Evolutionary conservation across 495 filamentous ascomycete genomes (phyloP), one percentile per base, ranked within the genome.

Genomic region (Podospora didyma): DNA sequence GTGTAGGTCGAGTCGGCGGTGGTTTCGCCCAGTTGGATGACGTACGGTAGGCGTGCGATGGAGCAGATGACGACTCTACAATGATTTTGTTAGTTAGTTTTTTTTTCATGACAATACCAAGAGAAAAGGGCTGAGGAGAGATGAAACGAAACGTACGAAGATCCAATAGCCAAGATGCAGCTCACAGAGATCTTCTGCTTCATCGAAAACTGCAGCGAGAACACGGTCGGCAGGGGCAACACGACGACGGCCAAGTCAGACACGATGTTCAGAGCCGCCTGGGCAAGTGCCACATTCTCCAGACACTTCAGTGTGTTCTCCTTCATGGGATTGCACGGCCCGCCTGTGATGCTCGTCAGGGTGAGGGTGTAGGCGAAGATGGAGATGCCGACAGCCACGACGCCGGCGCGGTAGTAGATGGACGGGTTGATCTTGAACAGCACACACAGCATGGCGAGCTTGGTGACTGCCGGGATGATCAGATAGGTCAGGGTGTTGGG

Each of bases 191-290:
- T 4, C 48, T 59, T 57, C 46, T 62, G 56, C 35, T 54, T 60
- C 41, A 59, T 35, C 16, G 54, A 28, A 31, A 61, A 48, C 20
- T 67, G 61, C 12, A 76, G 61, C 26, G 47, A 51, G 58, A 69
- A 51, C n/a, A 76, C 60, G 10, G 65, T 60, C 14, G 74, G 74
- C 20, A 77, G 66, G 2, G 74, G 74, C 24, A 74, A 53, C 12
- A 69, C 21, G 49, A 77, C 73, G 22, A 77, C 58, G 54, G 72
- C 62, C 22, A 72, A 28, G 49, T 77, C 74, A 3, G 71, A 73
- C 44, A 63, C 46, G 56, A 77, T 71, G 57, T 74, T 77, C 31
- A 75, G 65, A 2, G 71, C 63, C 20, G 65, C 67, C 46, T 74
- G 66, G 23, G 71, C 57, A n/a, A 72, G 17, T 12, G 63, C 63